phyloP scores from a whole-genome alignment of 306 rosid species.

The Acacia melanoxylon region DNA sequence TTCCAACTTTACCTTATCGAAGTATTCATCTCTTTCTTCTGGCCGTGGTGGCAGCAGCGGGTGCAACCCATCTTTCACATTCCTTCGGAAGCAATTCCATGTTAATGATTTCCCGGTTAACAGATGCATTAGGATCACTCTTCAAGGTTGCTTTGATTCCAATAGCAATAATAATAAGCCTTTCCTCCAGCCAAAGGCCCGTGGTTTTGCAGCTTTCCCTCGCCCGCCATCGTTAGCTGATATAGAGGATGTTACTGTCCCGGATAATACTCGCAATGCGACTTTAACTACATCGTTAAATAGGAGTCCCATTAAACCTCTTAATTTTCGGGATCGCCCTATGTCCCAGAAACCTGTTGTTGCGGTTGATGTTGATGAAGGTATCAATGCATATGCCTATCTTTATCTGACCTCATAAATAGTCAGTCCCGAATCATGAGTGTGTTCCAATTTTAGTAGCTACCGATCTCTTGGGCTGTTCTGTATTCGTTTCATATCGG shows the following conservation, averaged over 20 bases:
- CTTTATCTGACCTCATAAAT: neutral
- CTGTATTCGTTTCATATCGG: neutral
- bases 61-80: constrained; percentile 26
- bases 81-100: constrained; percentile 27
- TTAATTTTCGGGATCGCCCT: constrained; percentile 39
- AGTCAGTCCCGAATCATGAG: constrained; percentile 21
- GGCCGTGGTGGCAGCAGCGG: constrained; percentile 14
- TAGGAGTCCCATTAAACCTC: constrained; percentile 41
- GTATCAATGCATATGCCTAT: constrained; percentile 37
- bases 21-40: constrained; percentile 16
- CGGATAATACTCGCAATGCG: constrained; percentile 26
- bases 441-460: constrained; percentile 14
- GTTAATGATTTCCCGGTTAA: constrained; percentile 34
- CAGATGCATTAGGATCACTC: constrained; percentile 22
- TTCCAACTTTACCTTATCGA: constrained; percentile 33
- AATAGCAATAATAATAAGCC: constrained; percentile 26
- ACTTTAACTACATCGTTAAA: constrained; percentile 17
- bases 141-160: constrained; percentile 42
- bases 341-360: constrained; percentile 57
- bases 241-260: constrained; percentile 29
- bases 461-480: neutral
- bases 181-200: constrained; percentile 44
- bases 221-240: constrained; percentile 34
- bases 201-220: constrained; percentile 39
- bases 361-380: constrained; percentile 95